Base-by-base conservation (phyloP, 495 filamentous ascomycete genomes). In the Penicillium cinerascens region DNA sequence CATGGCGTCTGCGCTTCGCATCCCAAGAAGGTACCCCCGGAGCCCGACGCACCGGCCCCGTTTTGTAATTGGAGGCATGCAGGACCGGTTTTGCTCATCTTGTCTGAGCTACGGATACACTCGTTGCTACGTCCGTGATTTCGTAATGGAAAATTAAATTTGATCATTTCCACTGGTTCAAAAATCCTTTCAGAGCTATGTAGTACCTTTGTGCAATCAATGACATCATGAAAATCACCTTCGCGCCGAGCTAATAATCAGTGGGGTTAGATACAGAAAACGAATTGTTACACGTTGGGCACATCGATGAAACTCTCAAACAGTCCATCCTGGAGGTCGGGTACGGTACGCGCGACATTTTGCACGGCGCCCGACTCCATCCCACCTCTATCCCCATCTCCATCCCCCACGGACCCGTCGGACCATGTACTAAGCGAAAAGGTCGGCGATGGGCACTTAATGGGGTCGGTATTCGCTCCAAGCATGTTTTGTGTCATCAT, bases 221-320 rank as follows among this genome's bases (percentile, higher is more conserved):
- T 33, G 29, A 33, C 29, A 10, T 33, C 29, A 33, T 33, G 2
- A 1, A 10, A 33, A 13, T 33, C 29, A 7, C 26, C 29, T 3
- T 33, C 11, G 29, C 29, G 29, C 29, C 29, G 13, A 33, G 29
- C 29, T 33, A 33, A 33, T 33, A 33, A 33, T 39, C n/a, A 16
- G 18, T 3, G 33, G 10, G 10, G 3, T 17, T 18, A 18, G 16
- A 39, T 16, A 39, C n/a, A 39, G 9, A 20, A 18, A 39, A 9
- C 3, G 16, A 2, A 37, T 18, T 25, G 33, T 37, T 27, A 40
- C 22, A 40, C 6, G 21, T 10, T 27, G 4, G 22, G 36, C 21
- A 48, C 33, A 41, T 62, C 37, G 16, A 62, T 45, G 6, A 59
- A 62, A 13, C 47, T 52, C 1, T 59, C 59, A 23, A 62, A 62